These are phyloP conservation scores for Phlyctochytrium planicorne DNA, from an alignment of 192 early-diverging fungal genomes.

Conservation along the genomic window DNA sequence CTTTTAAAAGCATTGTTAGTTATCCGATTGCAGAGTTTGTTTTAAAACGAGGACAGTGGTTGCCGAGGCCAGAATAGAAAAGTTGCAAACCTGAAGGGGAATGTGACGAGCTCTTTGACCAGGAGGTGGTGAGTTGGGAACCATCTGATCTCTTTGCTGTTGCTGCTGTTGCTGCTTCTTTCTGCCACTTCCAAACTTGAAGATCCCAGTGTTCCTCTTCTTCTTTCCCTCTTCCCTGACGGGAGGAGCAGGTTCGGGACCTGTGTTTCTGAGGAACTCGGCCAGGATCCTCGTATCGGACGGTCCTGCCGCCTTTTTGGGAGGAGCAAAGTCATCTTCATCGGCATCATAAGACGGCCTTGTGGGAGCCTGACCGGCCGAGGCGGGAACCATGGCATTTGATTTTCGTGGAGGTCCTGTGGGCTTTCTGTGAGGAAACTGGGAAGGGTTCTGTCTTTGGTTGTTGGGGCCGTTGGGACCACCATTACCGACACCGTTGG, in stretches of 20 bases:
- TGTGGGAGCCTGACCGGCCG: not conserved
- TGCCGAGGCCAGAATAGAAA: not conserved
- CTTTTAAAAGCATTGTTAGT: too few species aligned
- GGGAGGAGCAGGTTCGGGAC: not conserved
- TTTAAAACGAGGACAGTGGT: too few species aligned
- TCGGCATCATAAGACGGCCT: constrained; percentile 15
- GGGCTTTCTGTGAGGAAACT: not conserved
- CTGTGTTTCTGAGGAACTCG: constrained; percentile 5
- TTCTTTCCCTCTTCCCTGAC: not conserved
- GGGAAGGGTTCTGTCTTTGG: not conserved
- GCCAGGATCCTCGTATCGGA: not conserved
- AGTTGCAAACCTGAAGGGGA: not conserved
- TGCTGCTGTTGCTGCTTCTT: constrained; percentile 8
- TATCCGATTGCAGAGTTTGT: too few species aligned
- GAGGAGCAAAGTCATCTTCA: constrained; percentile 26
- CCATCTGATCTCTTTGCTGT: not conserved
- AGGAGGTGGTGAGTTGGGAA: not conserved
- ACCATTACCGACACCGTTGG: not conserved
- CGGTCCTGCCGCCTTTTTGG: not conserved
- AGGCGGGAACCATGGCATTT: not conserved
- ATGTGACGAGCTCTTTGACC: not conserved
- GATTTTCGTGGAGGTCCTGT: not conserved
- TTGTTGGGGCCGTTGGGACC: not conserved
- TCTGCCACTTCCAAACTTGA: not conserved
- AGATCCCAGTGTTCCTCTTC: constrained; percentile 9